Base-by-base conservation (phyloP, 1,284 basidiomycete genomes). In the Moesziomyces globuligerus region DNA sequence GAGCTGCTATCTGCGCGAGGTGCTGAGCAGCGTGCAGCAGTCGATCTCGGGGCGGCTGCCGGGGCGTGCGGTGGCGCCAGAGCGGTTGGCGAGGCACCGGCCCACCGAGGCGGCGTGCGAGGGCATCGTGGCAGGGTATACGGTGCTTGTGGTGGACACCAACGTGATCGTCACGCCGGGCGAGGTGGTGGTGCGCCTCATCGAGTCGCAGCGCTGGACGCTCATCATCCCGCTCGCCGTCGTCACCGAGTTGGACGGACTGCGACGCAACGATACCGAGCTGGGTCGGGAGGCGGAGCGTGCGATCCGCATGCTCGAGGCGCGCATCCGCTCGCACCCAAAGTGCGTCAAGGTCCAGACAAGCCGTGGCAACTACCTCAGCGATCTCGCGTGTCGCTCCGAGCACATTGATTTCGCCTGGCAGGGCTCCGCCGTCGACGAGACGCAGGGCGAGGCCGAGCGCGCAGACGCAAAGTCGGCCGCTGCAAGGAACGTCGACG, bases 231-330 rank as follows among this genome's bases (percentile, higher is more conserved):
- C 95, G 4, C 45, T 74, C 6, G 72, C 61, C 71, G 95, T 96
- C 53, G 87, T 98, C 75, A 97, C 94, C 86, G 95, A 98, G 78
- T 89, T 98, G 10, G 95, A 98, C 75, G 93, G 94, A 13, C 87
- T 98, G 29, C 87, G 88, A 0, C 85, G 86, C 57, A 91, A 92
- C 77, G 70, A 85, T 0, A 87, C 88, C 17, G 87, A 94, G 13
- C 90, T 90, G 42, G 87, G 67, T 15, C 28, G 71, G 15, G 80
- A 84, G 0, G 94, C 95, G 0, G 84, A 86, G 26, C 85, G 86
- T 15, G 91, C 93, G 0, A 85, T 96, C 50, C 74, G 85, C 0
- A 94, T 92, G 77, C 87, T 97, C 72, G 82, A 88, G 88, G 17
- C 85, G 86, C n/a, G 89, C 68, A 85, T 97, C 60, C 90, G 90